These are phyloP conservation scores for Colletotrichum limetticola DNA, from an alignment of 2,329 filamentous ascomycete species.

Conservation along the genomic window DNA sequence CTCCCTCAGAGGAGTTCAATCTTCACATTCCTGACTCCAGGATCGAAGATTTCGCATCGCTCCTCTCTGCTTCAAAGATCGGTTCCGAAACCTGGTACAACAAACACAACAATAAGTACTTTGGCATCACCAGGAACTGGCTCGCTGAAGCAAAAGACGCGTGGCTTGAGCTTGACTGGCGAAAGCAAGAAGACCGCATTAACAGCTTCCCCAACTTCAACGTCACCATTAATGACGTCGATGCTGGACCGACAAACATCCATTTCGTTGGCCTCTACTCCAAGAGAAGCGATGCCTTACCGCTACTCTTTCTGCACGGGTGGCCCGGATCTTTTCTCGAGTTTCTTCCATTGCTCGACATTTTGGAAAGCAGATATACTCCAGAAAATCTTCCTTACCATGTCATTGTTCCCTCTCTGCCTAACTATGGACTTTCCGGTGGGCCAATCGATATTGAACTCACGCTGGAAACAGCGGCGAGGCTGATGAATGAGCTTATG, in stretches of 20 bases:
- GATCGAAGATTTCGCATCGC: no score
- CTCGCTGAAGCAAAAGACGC: no score
- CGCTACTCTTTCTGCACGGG: slow-evolving; percentile 62
- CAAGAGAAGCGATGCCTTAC: slow-evolving; percentile 57
- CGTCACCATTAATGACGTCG: slow-evolving; percentile 50
- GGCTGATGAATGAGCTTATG: slow-evolving; percentile 62
- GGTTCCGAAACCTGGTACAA: no score
- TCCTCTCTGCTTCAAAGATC: no score
- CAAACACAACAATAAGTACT: no score
- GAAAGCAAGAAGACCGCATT: slow-evolving; percentile 46
- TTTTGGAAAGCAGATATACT: slow-evolving; percentile 58
- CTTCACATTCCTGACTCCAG: no score
- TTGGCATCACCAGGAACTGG: no score
- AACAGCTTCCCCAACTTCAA: slow-evolving; percentile 62
- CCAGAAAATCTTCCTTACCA: slow-evolving; percentile 65
- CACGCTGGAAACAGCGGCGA: slow-evolving; percentile 44
- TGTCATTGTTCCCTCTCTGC: slow-evolving; percentile 64
- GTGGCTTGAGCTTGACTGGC: slow-evolving; percentile 53
- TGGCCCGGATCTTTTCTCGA: slow-evolving; percentile 66
- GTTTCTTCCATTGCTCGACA: slow-evolving; percentile 61
- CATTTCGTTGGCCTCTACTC: slow-evolving; percentile 68
- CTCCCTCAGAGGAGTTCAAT: no score
- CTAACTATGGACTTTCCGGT: slow-evolving; percentile 59
- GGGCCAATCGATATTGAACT: slow-evolving; percentile 43
- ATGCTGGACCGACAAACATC: slow-evolving; percentile 50